Evolutionary conservation across 2,329 filamentous ascomycete genomes (phyloP).

Genomic region (Epichloe glyceriae): DNA sequence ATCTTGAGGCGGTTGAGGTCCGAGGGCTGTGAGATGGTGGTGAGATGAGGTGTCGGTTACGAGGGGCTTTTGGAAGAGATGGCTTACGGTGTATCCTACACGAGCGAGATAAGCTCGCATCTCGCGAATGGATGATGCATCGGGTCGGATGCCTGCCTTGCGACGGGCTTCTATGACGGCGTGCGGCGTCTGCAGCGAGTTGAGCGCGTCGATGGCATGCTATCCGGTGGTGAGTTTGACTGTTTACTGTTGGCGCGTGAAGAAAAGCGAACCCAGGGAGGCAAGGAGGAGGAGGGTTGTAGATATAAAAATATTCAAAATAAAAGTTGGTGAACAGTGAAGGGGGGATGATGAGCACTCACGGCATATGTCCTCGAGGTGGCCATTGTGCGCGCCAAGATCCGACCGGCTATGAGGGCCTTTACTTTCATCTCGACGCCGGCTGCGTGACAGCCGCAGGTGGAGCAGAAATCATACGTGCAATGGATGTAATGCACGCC

Average conservation of each 20-base stretch:
- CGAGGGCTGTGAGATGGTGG: conserved; percentile 15
- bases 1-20: conserved; percentile 51
- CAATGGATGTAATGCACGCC: too few species aligned
- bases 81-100: conserved; percentile 56
- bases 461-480: too few species aligned
- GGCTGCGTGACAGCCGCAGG: too few species aligned
- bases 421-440: background rate
- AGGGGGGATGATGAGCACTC: conserved; percentile 2
- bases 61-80: too few species aligned
- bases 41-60: background rate
- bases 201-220: conserved; percentile 78
- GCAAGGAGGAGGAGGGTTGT: background rate
- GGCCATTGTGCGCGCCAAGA: conserved; percentile 15
- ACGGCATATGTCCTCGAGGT: conserved; percentile 24
- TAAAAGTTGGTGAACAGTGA: background rate
- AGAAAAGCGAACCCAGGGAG: too few species aligned
- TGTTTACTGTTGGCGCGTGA: background rate
- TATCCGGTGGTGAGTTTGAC: conserved; percentile 21
- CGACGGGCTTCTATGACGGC: conserved; percentile 65
- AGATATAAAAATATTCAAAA: too few species aligned
- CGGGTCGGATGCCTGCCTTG: conserved; percentile 58
- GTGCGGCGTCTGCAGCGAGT: conserved; percentile 83
- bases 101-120: conserved; percentile 67
- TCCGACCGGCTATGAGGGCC: conserved; percentile 8
- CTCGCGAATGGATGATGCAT: conserved; percentile 58